A percentile compares a stretch with the other conserved stretches of the same genome.
Evolutionary conservation across 2,329 filamentous ascomycete species (phyloP).

Genomic region (Cordyceps militaris): DNA sequence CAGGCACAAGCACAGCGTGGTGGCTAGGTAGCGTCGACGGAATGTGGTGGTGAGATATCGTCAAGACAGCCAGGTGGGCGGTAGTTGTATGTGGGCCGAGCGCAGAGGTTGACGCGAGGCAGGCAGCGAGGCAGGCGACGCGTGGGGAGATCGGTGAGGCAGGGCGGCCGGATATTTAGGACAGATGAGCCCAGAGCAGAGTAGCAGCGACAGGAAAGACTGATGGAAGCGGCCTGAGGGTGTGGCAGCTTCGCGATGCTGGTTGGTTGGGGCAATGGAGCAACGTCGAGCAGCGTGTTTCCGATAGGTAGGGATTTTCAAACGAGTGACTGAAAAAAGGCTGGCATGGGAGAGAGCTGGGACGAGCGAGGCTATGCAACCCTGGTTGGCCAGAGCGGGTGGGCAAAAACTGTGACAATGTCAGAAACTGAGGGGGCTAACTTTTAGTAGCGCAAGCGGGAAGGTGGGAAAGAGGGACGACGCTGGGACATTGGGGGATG

Average conservation of each 20-base stretch:
- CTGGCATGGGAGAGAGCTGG: conserved; percentile 5
- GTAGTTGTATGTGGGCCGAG: conserved; percentile 3
- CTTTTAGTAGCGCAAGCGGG: conserved; percentile 7
- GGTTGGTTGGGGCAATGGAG: conserved; percentile 4
- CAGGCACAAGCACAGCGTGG: background rate
- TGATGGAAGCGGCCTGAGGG: background rate
- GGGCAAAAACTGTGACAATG: conserved; percentile 12
- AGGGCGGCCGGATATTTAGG: background rate
- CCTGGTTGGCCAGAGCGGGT: conserved; percentile 10
- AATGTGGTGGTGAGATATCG: conserved; percentile 7
- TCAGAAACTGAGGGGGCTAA: conserved; percentile 12
- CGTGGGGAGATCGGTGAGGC: background rate
- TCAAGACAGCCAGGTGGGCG: background rate
- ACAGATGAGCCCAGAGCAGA: background rate
- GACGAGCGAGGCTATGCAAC: conserved; percentile 11
- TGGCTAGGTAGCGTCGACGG: conserved; percentile 7
- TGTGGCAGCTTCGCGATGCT: background rate
- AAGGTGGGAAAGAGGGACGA: conserved; percentile 4
- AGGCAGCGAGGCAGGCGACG: background rate
- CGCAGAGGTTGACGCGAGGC: background rate
- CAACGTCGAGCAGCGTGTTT: conserved; percentile 6
- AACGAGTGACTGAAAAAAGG: conserved; percentile 11
- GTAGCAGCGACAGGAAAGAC: background rate
- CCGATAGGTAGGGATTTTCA: conserved; percentile 9
- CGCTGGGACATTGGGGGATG: background rate